Conservation (phyloP, 1,139 yeast genomes). For the Protomyces inouyei region DNA sequence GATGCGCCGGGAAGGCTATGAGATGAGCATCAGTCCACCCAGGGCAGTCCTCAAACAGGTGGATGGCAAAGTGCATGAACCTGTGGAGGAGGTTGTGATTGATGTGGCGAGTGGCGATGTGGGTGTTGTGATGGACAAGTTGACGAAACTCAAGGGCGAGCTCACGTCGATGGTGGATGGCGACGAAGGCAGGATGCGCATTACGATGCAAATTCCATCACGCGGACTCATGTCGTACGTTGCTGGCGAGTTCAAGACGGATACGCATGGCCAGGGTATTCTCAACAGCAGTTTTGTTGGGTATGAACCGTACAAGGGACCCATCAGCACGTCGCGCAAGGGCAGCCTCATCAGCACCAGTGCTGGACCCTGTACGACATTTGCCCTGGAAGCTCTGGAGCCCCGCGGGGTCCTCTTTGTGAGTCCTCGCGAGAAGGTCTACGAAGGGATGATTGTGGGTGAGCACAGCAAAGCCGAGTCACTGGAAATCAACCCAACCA, state of each 20-base stretch:
- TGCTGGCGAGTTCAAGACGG: conserved; percentile 27
- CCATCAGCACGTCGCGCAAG: conserved; percentile 19
- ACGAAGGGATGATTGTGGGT: conserved; percentile 25
- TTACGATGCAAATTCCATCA: conserved; percentile 21
- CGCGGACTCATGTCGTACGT: conserved; percentile 27
- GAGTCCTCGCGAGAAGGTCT: conserved; percentile 18
- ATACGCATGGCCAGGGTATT: conserved; percentile 23
- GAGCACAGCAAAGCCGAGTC: conserved; percentile 24
- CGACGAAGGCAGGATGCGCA: conserved; percentile 21
- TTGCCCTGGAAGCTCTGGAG: conserved; percentile 23
- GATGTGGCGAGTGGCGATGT: conserved; percentile 20
- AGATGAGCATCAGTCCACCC: conserved; percentile 25
- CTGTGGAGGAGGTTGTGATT: conserved; percentile 20
- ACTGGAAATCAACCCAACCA: conserved; percentile 20
- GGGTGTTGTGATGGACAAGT: conserved; percentile 23
- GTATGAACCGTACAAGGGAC: conserved; percentile 23
- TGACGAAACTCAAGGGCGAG: conserved; percentile 25
- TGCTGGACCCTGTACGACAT: conserved; percentile 16
- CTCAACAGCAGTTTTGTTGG: conserved; percentile 13
- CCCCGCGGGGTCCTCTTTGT: conserved; percentile 23
- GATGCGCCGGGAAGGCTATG: conserved; percentile 24
- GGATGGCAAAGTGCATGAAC: conserved; percentile 20
- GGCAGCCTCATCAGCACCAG: conserved; percentile 23
- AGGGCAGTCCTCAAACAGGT: conserved; percentile 12
- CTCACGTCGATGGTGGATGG: conserved; percentile 19